Evolutionary conservation across 1,284 basidiomycete genomes (phyloP), one percentile per base, ranked within the genome.

Genomic region (Cutaneotrichosporon dermatis): DNA sequence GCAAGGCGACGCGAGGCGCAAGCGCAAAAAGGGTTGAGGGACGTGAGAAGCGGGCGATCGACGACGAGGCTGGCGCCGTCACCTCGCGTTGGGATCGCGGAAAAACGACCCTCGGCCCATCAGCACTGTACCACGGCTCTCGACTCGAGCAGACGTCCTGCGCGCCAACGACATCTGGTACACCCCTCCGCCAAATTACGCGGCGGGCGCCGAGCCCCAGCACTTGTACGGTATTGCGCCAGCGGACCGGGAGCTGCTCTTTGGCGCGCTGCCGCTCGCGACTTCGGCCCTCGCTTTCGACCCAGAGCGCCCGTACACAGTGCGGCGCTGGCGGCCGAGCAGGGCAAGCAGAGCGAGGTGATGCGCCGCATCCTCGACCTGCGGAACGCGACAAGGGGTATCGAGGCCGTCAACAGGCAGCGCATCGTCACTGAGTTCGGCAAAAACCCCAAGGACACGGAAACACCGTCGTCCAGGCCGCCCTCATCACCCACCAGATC

Each of bases 391-490:
- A 88, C 69, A 89, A 90, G 42, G 82, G 91, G 90, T 15, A 87
- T 97, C 63, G 85, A 90, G 63, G 88, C 84, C 65, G 90, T 93
- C 78, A 97, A 97, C 76, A 83, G 88, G 61, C 82, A 85, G 69
- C 82, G 92, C 63, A 89, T 95, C 66, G 82, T 96, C 48, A 78
- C 80, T 10, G 86, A 84, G 56, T 97, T 98, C 80, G 93, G 89
- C 33, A 46, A 58, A 1, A 54, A 58, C 44, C 64, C 61, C 0
- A 39, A 55, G 36, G 88, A 95, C 74, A 83, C 91, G 94, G 92
- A 40, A 82, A 86, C 55, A 83, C 89, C 1, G 89, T 92, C 69
- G 92, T 95, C 0, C 92, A 96, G 82, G 94, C 88, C 52, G 94
- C 94, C 0, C 79, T 97, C 33, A 73, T 93, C 57, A 97, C 94